Percentiles rank a stretch among this genome's conserved stretches.
phyloP scores from a whole-genome alignment of 139 green algal genomes.

The Micromonas pusilla region DNA sequence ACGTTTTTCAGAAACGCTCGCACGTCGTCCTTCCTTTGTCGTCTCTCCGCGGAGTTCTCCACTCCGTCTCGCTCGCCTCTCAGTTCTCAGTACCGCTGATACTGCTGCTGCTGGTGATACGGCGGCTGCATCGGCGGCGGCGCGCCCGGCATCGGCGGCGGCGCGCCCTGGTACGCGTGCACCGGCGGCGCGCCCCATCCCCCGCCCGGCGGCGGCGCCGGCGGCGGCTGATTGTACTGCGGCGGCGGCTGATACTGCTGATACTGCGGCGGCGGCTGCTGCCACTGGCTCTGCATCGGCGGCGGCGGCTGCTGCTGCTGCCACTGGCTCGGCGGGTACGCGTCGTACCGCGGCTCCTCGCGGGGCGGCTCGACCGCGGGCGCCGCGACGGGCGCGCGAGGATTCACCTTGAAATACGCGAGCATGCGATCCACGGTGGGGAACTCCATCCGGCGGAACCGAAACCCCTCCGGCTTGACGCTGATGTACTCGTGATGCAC shows the following conservation, averaged over 20 bases:
- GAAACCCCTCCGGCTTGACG: conserved; percentile 14
- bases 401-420: conserved; percentile 16
- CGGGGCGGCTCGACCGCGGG: too few species aligned
- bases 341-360: not conserved
- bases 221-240: not conserved
- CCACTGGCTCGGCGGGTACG: not conserved
- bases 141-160: too few species aligned
- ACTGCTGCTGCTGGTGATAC: not conserved
- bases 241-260: not conserved
- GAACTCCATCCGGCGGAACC: conserved; percentile 6
- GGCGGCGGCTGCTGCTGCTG: not conserved
- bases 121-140: too few species aligned
- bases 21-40: too few species aligned
- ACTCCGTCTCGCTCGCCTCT: too few species aligned
- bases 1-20: too few species aligned
- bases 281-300: not conserved
- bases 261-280: not conserved
- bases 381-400: not conserved
- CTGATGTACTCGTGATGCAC: conserved; percentile 39
- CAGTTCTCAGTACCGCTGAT: not conserved
- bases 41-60: too few species aligned
- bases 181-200: not conserved
- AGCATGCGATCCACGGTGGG: conserved; percentile 11
- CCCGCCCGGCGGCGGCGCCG: too few species aligned
- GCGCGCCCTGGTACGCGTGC: too few species aligned